phyloP scores from a whole-genome alignment of 371 early-diverging fungal species.

The Mortierella sp. region DNA sequence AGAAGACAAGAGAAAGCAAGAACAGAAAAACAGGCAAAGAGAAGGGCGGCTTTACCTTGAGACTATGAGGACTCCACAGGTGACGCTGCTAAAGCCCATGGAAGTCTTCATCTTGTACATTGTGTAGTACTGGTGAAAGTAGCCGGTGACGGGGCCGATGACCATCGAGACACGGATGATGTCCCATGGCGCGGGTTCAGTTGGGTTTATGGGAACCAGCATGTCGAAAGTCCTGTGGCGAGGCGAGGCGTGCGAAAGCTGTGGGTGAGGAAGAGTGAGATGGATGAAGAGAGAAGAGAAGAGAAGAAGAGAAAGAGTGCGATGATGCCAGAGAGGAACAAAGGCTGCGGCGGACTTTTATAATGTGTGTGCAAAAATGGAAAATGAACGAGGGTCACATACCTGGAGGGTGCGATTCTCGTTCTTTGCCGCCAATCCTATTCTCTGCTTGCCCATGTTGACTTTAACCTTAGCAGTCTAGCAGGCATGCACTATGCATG shows the following conservation, averaged over 20 bases:
- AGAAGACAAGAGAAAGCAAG: neutral
- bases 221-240: slow-evolving; percentile 11
- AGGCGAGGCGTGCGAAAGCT: neutral
- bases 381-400: neutral
- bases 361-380: neutral
- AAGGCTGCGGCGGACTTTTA: too few relatives aligned
- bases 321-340: neutral
- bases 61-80: slow-evolving; percentile 60
- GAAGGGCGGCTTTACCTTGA: slow-evolving; percentile 42
- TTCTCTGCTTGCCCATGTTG: too few relatives aligned
- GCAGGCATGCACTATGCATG: too few relatives aligned
- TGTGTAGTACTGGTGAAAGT: slow-evolving; percentile 59
- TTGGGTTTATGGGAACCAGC: slow-evolving; percentile 36
- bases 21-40: neutral
- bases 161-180: slow-evolving; percentile 55
- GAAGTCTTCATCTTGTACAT: slow-evolving; percentile 56
- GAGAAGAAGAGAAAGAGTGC: neutral
- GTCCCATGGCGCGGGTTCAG: slow-evolving; percentile 45
- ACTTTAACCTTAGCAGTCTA: too few relatives aligned
- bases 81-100: slow-evolving; percentile 60
- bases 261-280: neutral
- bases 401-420: neutral
- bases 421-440: too few relatives aligned
- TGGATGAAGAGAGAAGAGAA: neutral
- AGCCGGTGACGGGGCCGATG: slow-evolving; percentile 57